phyloP scores from a whole-genome alignment of 768 basidiomycete species.

The Boletus coccyginus region DNA sequence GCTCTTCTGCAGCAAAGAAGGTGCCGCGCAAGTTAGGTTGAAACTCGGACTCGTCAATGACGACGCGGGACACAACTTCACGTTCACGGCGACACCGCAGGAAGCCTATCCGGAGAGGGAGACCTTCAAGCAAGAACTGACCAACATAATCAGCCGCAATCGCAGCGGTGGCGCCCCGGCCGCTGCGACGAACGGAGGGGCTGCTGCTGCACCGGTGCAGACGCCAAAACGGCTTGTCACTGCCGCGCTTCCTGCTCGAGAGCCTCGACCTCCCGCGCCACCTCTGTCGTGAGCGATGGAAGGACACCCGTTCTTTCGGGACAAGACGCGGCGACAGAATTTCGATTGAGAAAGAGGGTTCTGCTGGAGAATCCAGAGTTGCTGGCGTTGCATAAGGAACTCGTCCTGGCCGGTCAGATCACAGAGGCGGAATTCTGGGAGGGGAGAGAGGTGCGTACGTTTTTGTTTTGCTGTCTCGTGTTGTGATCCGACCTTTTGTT shows the following conservation, averaged over 20 bases:
- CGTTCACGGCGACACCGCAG: constrained; percentile 62
- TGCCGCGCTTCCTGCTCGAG: constrained; percentile 34
- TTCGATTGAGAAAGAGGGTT: constrained; percentile 74
- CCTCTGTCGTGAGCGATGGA: constrained; percentile 57
- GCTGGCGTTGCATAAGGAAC: constrained; percentile 77
- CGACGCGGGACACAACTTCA: constrained; percentile 79
- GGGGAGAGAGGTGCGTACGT: constrained; percentile 74
- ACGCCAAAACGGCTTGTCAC: too few relatives aligned
- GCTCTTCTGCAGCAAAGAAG: constrained; percentile 84
- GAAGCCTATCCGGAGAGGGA: constrained; percentile 72
- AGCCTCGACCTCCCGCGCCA: constrained; percentile 55
- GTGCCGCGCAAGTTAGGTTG: constrained; percentile 72
- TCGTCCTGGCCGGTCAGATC: constrained; percentile 83
- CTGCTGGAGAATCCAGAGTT: constrained; percentile 77
- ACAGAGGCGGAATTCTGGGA: constrained; percentile 98
- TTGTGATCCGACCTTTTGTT: too few relatives aligned
- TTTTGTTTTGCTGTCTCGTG: constrained; percentile 7
- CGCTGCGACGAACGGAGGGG: too few relatives aligned
- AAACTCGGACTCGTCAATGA: constrained; percentile 70
- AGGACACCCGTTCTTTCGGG: constrained; percentile 53
- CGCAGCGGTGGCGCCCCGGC: constrained; percentile 37
- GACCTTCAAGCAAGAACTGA: constrained; percentile 77
- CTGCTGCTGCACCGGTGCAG: too few relatives aligned
- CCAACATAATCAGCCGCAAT: constrained; percentile 74
- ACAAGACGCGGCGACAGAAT: constrained; percentile 62